Evolutionary conservation across 495 filamentous ascomycete species (phyloP).

Genomic region (Extremus antarcticus): DNA sequence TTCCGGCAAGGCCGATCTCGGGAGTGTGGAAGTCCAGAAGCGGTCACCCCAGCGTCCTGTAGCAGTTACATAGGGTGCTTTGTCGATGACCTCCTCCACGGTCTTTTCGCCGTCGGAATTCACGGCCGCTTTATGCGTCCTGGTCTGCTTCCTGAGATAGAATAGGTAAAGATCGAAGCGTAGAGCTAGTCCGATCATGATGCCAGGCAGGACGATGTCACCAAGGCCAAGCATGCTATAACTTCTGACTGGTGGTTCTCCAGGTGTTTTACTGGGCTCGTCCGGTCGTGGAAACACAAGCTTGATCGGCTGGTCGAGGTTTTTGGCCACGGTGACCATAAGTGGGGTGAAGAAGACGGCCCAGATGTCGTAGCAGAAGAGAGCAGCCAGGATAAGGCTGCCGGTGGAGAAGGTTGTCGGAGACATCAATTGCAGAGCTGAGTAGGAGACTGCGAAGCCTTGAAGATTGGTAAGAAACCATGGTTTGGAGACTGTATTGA

Average conservation of each 20-base stretch:
- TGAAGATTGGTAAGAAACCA: conserved; percentile 82
- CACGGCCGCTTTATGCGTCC: not conserved
- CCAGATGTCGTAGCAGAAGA: conserved; percentile 93
- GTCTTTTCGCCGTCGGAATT: not conserved
- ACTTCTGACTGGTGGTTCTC: conserved; percentile 27
- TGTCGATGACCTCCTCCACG: conserved; percentile 23
- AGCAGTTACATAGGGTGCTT: conserved; percentile 48
- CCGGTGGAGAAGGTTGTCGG: conserved; percentile 84
- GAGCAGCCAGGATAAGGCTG: conserved; percentile 57
- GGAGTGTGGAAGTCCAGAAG: conserved; percentile 53
- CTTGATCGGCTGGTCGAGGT: conserved; percentile 87
- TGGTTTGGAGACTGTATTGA: conserved; percentile 58
- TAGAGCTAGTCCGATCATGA: conserved; percentile 78
- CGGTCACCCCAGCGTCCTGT: conserved; percentile 71
- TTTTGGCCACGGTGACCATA: conserved; percentile 91
- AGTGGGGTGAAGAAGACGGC: conserved; percentile 97
- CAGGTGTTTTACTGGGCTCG: conserved; percentile 30
- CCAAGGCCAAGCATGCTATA: conserved; percentile 85
- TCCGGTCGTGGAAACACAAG: conserved; percentile 68
- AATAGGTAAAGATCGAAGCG: conserved; percentile 82
- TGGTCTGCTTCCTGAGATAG: conserved; percentile 52
- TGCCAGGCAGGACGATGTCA: conserved; percentile 88
- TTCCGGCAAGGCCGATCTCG: conserved; percentile 3
- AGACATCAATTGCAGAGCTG: conserved; percentile 69
- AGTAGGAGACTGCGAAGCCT: conserved; percentile 77